A percentile compares a stretch with the other conserved stretches of the same genome.
phyloP scores from a whole-genome alignment of 768 basidiomycete species.

The Jaapia argillacea region DNA sequence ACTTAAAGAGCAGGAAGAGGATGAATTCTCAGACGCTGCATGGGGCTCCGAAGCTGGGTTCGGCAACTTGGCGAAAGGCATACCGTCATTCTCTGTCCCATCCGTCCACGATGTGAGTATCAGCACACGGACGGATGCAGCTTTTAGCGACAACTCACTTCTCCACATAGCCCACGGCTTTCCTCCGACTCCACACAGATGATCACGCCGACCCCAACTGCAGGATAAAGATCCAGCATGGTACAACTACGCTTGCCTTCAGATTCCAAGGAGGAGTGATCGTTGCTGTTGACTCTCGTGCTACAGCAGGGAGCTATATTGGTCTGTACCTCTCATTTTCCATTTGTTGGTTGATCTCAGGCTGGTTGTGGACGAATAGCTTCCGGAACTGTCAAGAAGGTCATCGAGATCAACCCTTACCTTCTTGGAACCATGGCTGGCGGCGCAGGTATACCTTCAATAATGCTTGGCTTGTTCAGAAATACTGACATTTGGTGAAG shows the following conservation, averaged over 20 bases:
- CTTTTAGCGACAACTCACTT: constrained; percentile 6
- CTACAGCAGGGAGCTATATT: constrained; percentile 94
- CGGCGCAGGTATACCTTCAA: constrained; percentile 67
- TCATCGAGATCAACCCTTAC: constrained; percentile 99
- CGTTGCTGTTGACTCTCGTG: constrained; percentile 98
- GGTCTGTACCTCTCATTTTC: constrained; percentile 38
- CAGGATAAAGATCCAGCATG: constrained; percentile 97
- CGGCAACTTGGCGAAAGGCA: constrained; percentile 61
- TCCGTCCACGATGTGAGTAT: constrained; percentile 62
- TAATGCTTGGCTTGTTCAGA: background rate
- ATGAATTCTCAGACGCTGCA: constrained; percentile 51
- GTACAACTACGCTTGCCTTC: constrained; percentile 97
- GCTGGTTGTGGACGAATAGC: constrained; percentile 46
- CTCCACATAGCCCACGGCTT: constrained; percentile 66
- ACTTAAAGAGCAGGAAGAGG: constrained; percentile 48
- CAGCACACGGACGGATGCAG: background rate
- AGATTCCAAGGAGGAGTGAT: constrained; percentile 94
- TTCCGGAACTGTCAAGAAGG: constrained; percentile 96
- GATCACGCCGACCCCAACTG: constrained; percentile 91
- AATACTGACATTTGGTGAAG: constrained; percentile 25
- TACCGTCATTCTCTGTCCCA: constrained; percentile 65
- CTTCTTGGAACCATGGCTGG: constrained; percentile 99
- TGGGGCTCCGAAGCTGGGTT: constrained; percentile 85
- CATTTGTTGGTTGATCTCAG: constrained; percentile 1
- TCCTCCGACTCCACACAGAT: constrained; percentile 90